These are phyloP conservation scores for Trichoderma koningii DNA, from an alignment of 2,329 filamentous ascomycete species.

Conservation along the genomic window DNA sequence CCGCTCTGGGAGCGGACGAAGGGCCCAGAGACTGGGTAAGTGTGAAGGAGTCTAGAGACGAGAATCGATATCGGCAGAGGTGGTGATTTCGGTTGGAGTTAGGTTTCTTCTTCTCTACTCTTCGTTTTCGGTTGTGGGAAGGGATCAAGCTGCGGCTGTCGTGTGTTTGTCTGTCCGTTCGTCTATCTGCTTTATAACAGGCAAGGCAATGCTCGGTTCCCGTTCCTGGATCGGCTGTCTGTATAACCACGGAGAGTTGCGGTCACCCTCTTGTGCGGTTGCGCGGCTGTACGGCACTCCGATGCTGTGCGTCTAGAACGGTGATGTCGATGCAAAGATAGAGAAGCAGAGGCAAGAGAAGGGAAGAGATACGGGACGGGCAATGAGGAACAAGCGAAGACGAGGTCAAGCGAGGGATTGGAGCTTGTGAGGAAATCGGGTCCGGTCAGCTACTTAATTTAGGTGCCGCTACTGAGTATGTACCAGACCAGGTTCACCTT, in stretches of 20 bases:
- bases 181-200: background rate
- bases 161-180: background rate
- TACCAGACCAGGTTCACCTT: too few relatives aligned
- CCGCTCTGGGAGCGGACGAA: constrained; percentile 21
- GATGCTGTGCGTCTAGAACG: background rate
- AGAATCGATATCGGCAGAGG: background rate
- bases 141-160: constrained; percentile 1
- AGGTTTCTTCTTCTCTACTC: background rate
- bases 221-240: constrained; percentile 5
- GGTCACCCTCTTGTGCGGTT: background rate
- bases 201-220: background rate
- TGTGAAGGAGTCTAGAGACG: background rate
- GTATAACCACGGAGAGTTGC: background rate
- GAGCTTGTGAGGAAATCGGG: background rate
- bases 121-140: background rate
- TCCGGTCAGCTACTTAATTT: constrained; percentile 24
- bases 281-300: background rate
- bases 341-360: background rate
- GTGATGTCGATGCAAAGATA: background rate
- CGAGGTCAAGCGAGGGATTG: too few relatives aligned
- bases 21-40: background rate
- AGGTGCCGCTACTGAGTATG: constrained; percentile 19
- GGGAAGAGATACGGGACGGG: background rate
- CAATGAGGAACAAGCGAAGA: background rate
- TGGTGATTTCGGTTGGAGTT: background rate